Conservation (phyloP, 1,139 yeast species). For the Pichia sp. region DNA sequence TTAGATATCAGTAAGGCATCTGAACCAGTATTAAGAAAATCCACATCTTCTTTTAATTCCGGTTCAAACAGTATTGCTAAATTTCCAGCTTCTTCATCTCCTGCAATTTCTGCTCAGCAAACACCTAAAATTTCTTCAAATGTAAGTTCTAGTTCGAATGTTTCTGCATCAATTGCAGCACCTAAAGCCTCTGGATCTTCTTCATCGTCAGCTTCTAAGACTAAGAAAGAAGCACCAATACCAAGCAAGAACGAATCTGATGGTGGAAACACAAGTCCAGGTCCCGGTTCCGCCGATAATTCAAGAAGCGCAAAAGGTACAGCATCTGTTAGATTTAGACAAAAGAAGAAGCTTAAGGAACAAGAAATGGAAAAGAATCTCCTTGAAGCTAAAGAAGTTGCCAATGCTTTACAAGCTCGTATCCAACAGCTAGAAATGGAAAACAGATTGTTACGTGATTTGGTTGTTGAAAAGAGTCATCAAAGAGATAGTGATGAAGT, state of each 20-base stretch:
- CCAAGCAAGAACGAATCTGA: too few species aligned
- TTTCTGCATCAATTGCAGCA: too few species aligned
- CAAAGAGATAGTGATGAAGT: constrained; percentile 35
- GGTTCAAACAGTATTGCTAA: not conserved
- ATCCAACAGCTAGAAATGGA: constrained; percentile 62
- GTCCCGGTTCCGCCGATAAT: too few species aligned
- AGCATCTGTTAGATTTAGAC: constrained; percentile 77
- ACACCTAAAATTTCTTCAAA: not conserved
- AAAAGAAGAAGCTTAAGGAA: constrained; percentile 79
- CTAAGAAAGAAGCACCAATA: too few species aligned
- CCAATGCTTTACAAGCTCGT: constrained; percentile 58
- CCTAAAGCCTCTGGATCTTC: too few species aligned
- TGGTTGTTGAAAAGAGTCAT: constrained; percentile 61
- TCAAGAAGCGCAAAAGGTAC: constrained; percentile 44
- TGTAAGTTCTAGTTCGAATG: not conserved
- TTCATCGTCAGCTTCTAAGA: too few species aligned
- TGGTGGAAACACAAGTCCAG: too few species aligned
- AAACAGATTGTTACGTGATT: constrained; percentile 63
- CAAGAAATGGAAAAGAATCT: constrained; percentile 77
- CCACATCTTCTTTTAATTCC: not conserved
- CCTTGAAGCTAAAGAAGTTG: constrained; percentile 58
- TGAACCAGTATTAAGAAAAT: constrained; percentile 9
- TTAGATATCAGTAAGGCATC: constrained; percentile 12
- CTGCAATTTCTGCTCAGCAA: not conserved
- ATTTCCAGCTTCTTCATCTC: not conserved